Evolutionary conservation across 108 stramenopile genomes (phyloP).

Genomic region (Nitzschia inconspicua): DNA sequence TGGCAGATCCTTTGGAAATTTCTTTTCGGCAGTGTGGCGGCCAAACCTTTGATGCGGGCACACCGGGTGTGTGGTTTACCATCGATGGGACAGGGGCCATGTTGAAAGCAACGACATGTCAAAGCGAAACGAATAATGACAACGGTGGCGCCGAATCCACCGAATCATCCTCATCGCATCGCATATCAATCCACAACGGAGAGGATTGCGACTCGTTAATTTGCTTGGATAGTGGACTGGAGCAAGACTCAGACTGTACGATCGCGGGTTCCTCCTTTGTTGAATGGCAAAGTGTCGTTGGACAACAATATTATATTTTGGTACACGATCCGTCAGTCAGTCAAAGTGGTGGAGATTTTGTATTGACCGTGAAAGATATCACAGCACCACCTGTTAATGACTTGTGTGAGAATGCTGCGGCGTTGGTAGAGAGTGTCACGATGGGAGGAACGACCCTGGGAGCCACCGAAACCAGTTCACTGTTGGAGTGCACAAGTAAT

Average conservation of each 20-base stretch:
- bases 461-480: neutral
- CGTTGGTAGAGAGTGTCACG: neutral
- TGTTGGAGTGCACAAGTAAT: neutral
- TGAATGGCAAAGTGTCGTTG: neutral
- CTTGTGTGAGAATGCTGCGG: neutral
- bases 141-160: slow-evolving; percentile 1
- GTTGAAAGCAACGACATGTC: neutral
- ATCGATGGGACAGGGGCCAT: neutral
- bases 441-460: slow-evolving; percentile 7
- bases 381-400: neutral
- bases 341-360: slow-evolving; percentile 1
- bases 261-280: neutral
- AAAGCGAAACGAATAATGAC: neutral
- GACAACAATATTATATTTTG: neutral
- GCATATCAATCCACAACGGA: too few relatives aligned
- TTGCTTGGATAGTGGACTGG: neutral
- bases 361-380: neutral
- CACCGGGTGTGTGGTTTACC: slow-evolving; percentile 2
- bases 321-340: neutral
- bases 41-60: neutral
- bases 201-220: neutral
- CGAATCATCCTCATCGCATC: too few relatives aligned
- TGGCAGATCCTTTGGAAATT: too few relatives aligned
- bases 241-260: slow-evolving; percentile 5
- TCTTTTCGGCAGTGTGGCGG: too few relatives aligned